A percentile compares a stretch with the other conserved stretches of the same genome.
These are phyloP conservation scores for Erythrobasidium hasegawianum DNA, from an alignment of 1,284 basidiomycete genomes.

Conservation along the genomic window DNA sequence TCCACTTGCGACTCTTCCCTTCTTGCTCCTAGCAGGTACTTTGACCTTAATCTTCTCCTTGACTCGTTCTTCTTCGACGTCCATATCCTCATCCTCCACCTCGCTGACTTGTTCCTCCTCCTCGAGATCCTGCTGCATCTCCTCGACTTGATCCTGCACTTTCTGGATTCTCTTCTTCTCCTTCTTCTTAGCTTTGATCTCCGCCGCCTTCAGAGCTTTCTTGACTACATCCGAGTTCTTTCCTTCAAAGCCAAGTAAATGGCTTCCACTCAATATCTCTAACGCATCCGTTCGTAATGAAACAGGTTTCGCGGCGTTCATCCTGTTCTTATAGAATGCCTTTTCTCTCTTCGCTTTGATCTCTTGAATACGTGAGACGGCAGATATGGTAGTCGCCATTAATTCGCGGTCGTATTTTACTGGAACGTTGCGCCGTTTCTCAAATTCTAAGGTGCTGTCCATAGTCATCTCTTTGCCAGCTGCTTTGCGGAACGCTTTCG, in stretches of 20 bases:
- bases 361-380: slow-evolving; percentile 92
- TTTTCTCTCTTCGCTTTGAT: slow-evolving; percentile 86
- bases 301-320: slow-evolving; percentile 42
- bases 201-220: slow-evolving; percentile 41
- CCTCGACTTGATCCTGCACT: slow-evolving; percentile 36
- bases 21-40: slow-evolving; percentile 35
- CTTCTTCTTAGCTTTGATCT: slow-evolving; percentile 38
- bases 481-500: slow-evolving; percentile 98
- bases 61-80: slow-evolving; percentile 20
- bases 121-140: slow-evolving; percentile 35
- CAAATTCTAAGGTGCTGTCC: slow-evolving; percentile 98
- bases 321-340: slow-evolving; percentile 89
- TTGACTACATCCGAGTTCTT: slow-evolving; percentile 38
- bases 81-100: slow-evolving; percentile 36
- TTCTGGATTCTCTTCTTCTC: slow-evolving; percentile 38
- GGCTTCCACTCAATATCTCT: slow-evolving; percentile 41
- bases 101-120: slow-evolving; percentile 41
- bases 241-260: slow-evolving; percentile 39
- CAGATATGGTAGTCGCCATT: slow-evolving; percentile 88
- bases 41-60: slow-evolving; percentile 41
- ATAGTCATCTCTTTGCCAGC: slow-evolving; percentile 99
- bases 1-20: slow-evolving; percentile 5
- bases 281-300: slow-evolving; percentile 41
- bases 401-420: slow-evolving; percentile 96
- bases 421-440: slow-evolving; percentile 96